Evolutionary conservation across 192 early-diverging fungal species (phyloP), one percentile per base, ranked within the genome.

Genomic region (Entrophospora sp.): DNA sequence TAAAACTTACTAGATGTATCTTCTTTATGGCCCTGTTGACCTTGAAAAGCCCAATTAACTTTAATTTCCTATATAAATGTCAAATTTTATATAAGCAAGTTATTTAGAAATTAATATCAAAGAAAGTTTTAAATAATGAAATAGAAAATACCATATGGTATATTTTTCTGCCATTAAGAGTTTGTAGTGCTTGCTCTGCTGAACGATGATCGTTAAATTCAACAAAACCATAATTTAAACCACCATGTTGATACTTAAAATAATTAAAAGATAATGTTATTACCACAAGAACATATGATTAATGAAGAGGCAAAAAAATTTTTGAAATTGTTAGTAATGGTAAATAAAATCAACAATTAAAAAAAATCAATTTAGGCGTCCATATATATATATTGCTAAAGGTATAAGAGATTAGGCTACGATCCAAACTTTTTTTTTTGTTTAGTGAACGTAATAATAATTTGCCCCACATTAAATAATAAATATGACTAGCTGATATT

Each of bases 191-290:
- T 42, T 71, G 52, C 22, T 89, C 86, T 37, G 93, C 93, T 38
- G 80, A 70, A 60, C 79, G 74, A 69, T 85, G 85, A 42, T 87
- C 86, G 58, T 72, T 72, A 79, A 84, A 91, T 70, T 92, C 91
- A 52, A 96, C 88, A 75, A 96, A 96, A 13, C 90, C 93, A 76
- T 91, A 96, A 78, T 91, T 91, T 60, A 91, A 72, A 14, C 84
- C 87, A 46, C 80, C 83, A 49, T 86, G 83, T 30, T 74, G 72
- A 73, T 81, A 82, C 80, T 86, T 79, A 5, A 12, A 9, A 46
- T 20, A 22, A 42, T 28, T 61, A 18, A 37, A 16, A 30, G 3
- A 37, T 8, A 43, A n/a, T n/a, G n/a, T n/a, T n/a, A n/a, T n/a
- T 14, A 43, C 14, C 18, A 40, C 10, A 61, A n/a, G 40, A 24